Evolutionary conservation across 2,329 filamentous ascomycete species (phyloP), one percentile per base, ranked within the genome.

Genomic region (Stemphylium beticola): DNA sequence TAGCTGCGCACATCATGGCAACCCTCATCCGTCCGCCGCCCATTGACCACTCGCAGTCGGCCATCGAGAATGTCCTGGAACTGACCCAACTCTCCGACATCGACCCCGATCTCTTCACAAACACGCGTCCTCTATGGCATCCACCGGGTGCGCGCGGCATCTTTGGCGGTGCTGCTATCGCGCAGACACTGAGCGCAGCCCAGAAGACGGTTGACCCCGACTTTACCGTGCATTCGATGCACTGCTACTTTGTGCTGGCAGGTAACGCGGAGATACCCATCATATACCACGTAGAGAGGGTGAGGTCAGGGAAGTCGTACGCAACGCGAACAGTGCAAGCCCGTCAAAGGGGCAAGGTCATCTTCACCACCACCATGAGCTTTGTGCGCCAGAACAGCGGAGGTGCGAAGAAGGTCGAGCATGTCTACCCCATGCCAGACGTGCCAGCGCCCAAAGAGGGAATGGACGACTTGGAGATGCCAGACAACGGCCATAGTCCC

Each of bases 241-340:
- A 99, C 83, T 98, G 95, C 84, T 99, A 98, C 81, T 99, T 99
- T 76, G 87, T 99, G 31, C 87, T 98, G 2, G 93, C 93, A 4
- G 95, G 95, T 24, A 90, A 93, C 70, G 83, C 86, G 11, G 86
- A 89, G 56, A 88, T 95, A 15, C 93, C 95, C 29, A 90, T 98
- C 62, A 83, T 97, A 58, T 98, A 96, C 79, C 91, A 97, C 73
- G 95, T 99, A 41, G 95, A 98, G 79, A 86, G 91, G 47, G 92
- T 99, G 42, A 88, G 95, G 50, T 92, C 96, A 72, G 95, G 95
- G 8, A 87, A 89, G 55, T 93, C 89, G 46, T 99, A 93, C 75
- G 88, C 91, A 49, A 98, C 95, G 33, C 84, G 95, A 49, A 98
- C 93, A 0, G 95, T 99, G n/a, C 93, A 98, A 77, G 95, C 95